phyloP scores from a whole-genome alignment of 139 green algal species.

The Ettlia oleoabundans region DNA sequence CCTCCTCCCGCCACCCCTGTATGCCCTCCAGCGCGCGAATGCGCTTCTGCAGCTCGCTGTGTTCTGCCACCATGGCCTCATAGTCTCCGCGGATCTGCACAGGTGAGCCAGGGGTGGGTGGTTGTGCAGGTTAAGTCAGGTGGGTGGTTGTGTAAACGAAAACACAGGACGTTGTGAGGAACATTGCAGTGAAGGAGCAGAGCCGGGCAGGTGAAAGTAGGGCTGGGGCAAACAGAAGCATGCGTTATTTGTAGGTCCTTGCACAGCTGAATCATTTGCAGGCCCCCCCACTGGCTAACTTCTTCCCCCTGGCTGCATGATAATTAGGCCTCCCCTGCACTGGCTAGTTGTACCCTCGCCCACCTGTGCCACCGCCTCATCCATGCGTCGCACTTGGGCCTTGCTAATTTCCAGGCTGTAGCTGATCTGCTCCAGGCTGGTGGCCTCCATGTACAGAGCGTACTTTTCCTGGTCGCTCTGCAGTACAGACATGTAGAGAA shows the following conservation, averaged over 20 bases:
- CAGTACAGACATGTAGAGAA: not conserved
- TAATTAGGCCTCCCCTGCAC: too few species aligned
- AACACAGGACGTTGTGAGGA: too few species aligned
- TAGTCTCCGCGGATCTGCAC: slow-evolving; percentile 32
- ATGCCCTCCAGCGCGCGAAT: slow-evolving; percentile 29
- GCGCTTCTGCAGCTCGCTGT: not conserved
- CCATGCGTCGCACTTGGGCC: slow-evolving; percentile 18
- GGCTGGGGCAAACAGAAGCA: too few species aligned
- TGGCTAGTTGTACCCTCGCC: not conserved
- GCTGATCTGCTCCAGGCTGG: slow-evolving; percentile 51
- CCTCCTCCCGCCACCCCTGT: slow-evolving; percentile 38
- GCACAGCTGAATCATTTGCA: too few species aligned
- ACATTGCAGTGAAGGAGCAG: too few species aligned
- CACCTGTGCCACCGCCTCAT: slow-evolving; percentile 21
- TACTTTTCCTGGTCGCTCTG: slow-evolving; percentile 61
- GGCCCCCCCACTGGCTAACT: too few species aligned
- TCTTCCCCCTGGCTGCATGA: too few species aligned
- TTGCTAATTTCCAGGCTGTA: slow-evolving; percentile 27
- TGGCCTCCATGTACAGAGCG: slow-evolving; percentile 79
- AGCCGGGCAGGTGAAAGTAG: too few species aligned
- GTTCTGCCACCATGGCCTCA: slow-evolving; percentile 4
- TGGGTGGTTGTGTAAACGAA: not conserved
- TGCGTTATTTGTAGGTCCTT: too few species aligned
- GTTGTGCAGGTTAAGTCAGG: not conserved
- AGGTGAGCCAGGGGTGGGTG: too few species aligned